These are phyloP conservation scores for Lipomyces sp. DNA, from an alignment of 805 yeast species.

Conservation along the genomic window DNA sequence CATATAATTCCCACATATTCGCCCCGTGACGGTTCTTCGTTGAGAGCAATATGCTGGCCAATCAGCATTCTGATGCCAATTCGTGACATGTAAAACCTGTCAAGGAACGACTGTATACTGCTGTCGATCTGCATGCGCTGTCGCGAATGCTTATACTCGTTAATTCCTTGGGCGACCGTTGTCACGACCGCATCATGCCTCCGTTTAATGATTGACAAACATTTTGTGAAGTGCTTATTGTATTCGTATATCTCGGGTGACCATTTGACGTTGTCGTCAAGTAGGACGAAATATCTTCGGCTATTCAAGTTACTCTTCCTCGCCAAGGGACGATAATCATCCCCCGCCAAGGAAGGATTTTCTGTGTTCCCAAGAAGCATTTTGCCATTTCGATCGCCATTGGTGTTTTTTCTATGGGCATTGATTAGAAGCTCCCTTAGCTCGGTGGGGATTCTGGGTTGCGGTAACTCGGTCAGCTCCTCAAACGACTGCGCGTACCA, in stretches of 20 bases:
- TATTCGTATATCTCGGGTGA: conserved; percentile 75
- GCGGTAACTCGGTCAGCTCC: conserved; percentile 68
- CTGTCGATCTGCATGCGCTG: conserved; percentile 61
- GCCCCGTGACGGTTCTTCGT: conserved; percentile 61
- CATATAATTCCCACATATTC: conserved; percentile 90
- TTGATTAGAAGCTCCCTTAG: conserved; percentile 48
- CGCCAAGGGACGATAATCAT: conserved; percentile 23
- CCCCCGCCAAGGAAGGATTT: conserved; percentile 31
- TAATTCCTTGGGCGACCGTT: conserved; percentile 81
- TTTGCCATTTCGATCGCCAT: conserved; percentile 32
- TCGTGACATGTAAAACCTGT: conserved; percentile 85
- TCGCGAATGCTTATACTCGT: conserved; percentile 74
- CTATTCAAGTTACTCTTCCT: conserved; percentile 13
- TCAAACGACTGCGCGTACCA: conserved; percentile 94
- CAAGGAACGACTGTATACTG: conserved; percentile 79
- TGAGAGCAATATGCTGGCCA: conserved; percentile 90
- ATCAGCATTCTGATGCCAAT: conserved; percentile 92
- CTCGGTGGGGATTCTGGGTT: conserved; percentile 57
- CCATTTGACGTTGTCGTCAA: conserved; percentile 63
- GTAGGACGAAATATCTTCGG: conserved; percentile 56
- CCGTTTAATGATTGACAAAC: conserved; percentile 71
- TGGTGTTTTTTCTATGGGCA: conserved; percentile 22
- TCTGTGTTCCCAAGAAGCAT: conserved; percentile 26
- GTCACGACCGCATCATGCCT: conserved; percentile 93
- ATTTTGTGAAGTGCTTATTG: conserved; percentile 67